phyloP scores from a whole-genome alignment of 495 filamentous ascomycete genomes.

The Neurospora sp. region DNA sequence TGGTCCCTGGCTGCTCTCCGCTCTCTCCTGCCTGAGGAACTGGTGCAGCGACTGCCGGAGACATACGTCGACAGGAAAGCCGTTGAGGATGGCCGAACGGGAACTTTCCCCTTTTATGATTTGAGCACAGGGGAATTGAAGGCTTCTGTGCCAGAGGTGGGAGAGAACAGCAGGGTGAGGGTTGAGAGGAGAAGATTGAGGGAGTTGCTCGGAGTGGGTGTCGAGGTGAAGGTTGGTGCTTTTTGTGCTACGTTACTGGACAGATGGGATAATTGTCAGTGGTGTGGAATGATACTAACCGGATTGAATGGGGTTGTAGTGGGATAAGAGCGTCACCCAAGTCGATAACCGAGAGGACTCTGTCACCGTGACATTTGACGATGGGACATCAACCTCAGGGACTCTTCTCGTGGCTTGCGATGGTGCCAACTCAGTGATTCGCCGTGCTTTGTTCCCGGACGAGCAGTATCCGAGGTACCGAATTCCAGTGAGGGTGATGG shows the following conservation, averaged over 20 bases:
- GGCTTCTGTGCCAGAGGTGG: conserved; percentile 30
- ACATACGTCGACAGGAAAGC: conserved; percentile 31
- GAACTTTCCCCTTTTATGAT: conserved; percentile 42
- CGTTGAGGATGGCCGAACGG: conserved; percentile 10
- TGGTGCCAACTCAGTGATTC: conserved; percentile 18
- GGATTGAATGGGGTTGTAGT: conserved; percentile 7
- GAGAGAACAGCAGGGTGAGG: conserved; percentile 28
- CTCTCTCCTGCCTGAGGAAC: conserved; percentile 37
- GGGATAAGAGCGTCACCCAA: conserved; percentile 13
- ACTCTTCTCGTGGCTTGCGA: conserved; percentile 24
- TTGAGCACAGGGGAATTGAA: conserved; percentile 36
- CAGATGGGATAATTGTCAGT: not conserved
- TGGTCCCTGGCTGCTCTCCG: conserved; percentile 43
- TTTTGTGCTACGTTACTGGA: not conserved
- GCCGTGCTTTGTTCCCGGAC: conserved; percentile 15
- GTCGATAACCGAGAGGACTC: conserved; percentile 10
- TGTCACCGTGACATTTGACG: conserved; percentile 18
- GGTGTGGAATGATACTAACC: not conserved
- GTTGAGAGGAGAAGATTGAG: conserved; percentile 40
- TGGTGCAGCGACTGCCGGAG: conserved; percentile 38
- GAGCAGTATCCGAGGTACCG: conserved; percentile 2
- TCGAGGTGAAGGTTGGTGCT: conserved; percentile 33
- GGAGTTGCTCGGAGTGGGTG: conserved; percentile 33
- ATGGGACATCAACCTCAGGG: conserved; percentile 16
- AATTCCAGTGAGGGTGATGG: conserved; percentile 21